Conservation (phyloP, 306 rosid species). For the Begonia masoniana region DNA sequence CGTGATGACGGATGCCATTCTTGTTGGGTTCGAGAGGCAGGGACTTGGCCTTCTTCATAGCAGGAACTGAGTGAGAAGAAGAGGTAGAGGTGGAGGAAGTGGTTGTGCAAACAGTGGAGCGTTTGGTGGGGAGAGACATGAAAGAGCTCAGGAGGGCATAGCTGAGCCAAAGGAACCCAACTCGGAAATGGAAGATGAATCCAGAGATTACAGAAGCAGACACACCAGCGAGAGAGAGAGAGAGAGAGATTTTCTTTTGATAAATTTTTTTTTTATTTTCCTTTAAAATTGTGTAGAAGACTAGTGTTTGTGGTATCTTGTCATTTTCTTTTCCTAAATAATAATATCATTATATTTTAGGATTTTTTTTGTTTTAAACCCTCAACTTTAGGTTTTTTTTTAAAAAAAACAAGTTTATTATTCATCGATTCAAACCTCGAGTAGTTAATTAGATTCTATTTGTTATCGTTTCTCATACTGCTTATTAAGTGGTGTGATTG, state of each 20-base stretch:
- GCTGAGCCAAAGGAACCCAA: constrained; percentile 14
- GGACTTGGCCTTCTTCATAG: constrained; percentile 58
- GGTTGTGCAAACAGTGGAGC: constrained; percentile 28
- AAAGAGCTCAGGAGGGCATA: constrained; percentile 60
- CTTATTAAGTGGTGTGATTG: too few species aligned
- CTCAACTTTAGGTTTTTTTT: too few species aligned
- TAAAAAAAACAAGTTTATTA: too few species aligned
- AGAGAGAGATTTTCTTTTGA: neutral
- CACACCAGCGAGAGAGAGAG: neutral
- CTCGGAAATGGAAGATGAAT: neutral
- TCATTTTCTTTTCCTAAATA: too few species aligned
- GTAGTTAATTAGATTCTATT: too few species aligned
- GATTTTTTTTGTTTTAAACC: too few species aligned
- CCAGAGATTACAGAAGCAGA: neutral
- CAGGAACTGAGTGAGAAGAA: constrained; percentile 12
- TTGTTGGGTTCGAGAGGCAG: constrained; percentile 21
- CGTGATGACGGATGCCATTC: constrained; percentile 26
- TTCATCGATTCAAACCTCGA: too few species aligned
- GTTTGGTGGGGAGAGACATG: constrained; percentile 98
- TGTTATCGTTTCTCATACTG: too few species aligned
- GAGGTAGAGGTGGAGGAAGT: constrained; percentile 12
- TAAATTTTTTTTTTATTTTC: too few species aligned
- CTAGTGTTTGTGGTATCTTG: too few species aligned
- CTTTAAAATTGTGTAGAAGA: too few species aligned
- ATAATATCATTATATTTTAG: too few species aligned